These are phyloP conservation scores for Roridomyces roridus DNA, from an alignment of 768 basidiomycete genomes.

Conservation along the genomic window DNA sequence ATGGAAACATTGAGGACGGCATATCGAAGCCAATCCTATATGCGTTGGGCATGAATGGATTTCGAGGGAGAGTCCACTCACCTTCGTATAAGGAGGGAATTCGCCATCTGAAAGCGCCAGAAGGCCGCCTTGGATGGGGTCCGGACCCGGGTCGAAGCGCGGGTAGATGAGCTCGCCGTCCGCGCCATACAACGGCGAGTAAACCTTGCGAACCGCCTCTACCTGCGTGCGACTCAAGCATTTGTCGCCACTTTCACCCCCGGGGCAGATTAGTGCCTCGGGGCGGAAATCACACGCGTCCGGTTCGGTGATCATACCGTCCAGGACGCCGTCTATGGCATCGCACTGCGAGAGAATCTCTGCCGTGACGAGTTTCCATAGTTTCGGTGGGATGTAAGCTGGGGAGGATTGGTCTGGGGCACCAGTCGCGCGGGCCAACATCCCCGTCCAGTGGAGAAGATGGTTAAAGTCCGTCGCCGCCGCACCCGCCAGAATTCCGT, in stretches of 20 bases:
- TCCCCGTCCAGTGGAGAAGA: constrained; percentile 5
- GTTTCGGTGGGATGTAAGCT: constrained; percentile 21
- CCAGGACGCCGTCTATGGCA: constrained; percentile 16
- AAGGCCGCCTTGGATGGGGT: background rate
- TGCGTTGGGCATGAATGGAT: background rate
- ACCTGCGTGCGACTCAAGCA: constrained; percentile 30
- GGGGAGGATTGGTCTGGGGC: constrained; percentile 8
- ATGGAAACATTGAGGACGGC: constrained; percentile 20
- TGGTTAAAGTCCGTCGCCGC: constrained; percentile 26
- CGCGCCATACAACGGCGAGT: constrained; percentile 25
- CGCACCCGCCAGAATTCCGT: constrained; percentile 33
- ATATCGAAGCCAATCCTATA: constrained; percentile 19
- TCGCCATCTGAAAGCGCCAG: background rate
- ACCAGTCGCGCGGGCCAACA: background rate
- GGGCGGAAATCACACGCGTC: constrained; percentile 23
- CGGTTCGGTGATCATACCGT: constrained; percentile 24
- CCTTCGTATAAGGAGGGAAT: background rate
- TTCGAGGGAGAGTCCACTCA: background rate
- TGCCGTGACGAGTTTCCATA: too few relatives aligned
- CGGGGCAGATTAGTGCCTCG: constrained; percentile 24
- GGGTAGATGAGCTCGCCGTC: constrained; percentile 25
- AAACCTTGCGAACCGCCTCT: constrained; percentile 27
- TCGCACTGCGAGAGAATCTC: constrained; percentile 23
- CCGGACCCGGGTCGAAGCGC: constrained; percentile 23
- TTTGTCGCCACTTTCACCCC: background rate